Conservation (phyloP, 176 grass and related monocot genomes). For the Elymus sibiricus region DNA sequence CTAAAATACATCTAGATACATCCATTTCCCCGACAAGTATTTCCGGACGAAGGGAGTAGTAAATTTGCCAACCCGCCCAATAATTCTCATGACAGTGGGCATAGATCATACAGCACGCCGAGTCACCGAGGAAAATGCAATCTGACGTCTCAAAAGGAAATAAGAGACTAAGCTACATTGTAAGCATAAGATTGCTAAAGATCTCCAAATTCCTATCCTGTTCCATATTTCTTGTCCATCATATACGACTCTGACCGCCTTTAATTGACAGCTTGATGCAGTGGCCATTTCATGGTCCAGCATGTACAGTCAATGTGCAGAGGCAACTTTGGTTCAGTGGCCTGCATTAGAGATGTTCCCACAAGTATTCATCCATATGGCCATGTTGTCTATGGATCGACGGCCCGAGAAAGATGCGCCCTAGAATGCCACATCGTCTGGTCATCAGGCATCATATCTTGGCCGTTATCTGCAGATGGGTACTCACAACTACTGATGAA, state of each 20-base stretch:
- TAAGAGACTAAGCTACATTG: not conserved
- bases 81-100: not conserved
- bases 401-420: too few species aligned
- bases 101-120: not conserved
- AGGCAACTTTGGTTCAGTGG: not conserved
- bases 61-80: not conserved
- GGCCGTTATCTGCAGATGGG: not conserved
- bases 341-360: not conserved
- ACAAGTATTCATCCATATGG: too few species aligned
- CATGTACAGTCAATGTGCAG: not conserved
- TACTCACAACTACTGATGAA: not conserved
- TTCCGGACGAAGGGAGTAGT: too few species aligned
- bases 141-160: not conserved
- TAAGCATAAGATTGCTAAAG: constrained; percentile 3
- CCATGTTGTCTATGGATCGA: too few species aligned
- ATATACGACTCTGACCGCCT: not conserved
- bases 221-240: not conserved
- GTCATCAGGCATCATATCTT: too few species aligned
- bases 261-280: constrained; percentile 1
- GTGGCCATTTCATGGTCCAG: not conserved
- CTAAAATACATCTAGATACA: too few species aligned
- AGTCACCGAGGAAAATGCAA: not conserved
- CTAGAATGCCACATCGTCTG: too few species aligned
- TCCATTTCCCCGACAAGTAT: too few species aligned
- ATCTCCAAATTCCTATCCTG: not conserved